Evolutionary conservation across 192 early-diverging fungal genomes (phyloP).

Genomic region (Helicostylum pulchrum): DNA sequence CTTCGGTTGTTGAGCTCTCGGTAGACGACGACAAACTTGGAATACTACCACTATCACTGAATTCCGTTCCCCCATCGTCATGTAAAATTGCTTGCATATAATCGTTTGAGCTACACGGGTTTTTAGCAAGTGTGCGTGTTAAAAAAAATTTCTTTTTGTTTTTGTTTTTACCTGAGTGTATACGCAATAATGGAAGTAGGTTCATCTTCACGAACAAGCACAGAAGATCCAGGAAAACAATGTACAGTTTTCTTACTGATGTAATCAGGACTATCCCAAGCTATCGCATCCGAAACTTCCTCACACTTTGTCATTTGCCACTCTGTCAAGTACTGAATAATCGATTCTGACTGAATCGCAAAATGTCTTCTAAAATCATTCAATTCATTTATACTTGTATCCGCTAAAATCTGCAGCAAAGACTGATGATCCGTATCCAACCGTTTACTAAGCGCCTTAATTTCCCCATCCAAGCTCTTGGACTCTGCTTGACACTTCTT

Average conservation of each 20-base stretch:
- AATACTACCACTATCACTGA: too few relatives aligned
- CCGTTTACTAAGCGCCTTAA: not conserved
- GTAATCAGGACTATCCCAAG: constrained; percentile 57
- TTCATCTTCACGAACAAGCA: constrained; percentile 85
- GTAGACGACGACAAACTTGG: not conserved
- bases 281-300: constrained; percentile 22
- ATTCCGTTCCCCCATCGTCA: not conserved
- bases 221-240: constrained; percentile 75
- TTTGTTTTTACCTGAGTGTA: constrained; percentile 57
- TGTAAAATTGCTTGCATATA: constrained; percentile 35
- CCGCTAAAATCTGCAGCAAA: constrained; percentile 39
- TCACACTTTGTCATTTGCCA: constrained; percentile 50
- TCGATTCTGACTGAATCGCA: constrained; percentile 30
- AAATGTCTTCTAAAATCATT: constrained; percentile 55
- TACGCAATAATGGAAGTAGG: constrained; percentile 90
- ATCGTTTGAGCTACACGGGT: constrained; percentile 41
- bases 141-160: not conserved
- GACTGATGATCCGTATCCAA: constrained; percentile 27
- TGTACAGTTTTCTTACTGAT: constrained; percentile 44
- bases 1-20: not conserved
- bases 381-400: constrained; percentile 32
- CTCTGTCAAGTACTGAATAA: constrained; percentile 36
- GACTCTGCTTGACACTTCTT: not conserved
- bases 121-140: not conserved
- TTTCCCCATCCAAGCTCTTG: not conserved